phyloP scores from a whole-genome alignment of 2,329 filamentous ascomycete genomes.

The Aspergillus aculeatus region DNA sequence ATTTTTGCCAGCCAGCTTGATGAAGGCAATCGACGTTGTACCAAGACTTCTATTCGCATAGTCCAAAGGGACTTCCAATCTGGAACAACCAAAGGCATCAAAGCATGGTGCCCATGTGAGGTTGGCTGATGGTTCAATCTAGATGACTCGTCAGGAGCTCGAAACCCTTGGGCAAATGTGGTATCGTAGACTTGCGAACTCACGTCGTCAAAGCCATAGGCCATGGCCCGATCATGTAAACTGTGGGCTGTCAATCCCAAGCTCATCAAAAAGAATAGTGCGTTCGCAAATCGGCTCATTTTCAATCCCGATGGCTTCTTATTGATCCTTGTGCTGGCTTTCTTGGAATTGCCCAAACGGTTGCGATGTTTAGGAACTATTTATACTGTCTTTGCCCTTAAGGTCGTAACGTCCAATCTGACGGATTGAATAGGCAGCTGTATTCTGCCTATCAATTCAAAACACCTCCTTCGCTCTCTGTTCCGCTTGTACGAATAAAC shows the following conservation, averaged over 20 bases:
- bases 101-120: constrained; percentile 19
- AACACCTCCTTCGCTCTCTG: neutral
- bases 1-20: constrained; percentile 19
- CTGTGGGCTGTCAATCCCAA: constrained; percentile 5
- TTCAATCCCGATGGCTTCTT: neutral
- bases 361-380: constrained; percentile 6
- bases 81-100: constrained; percentile 14
- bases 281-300: constrained; percentile 3
- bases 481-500: constrained; percentile 11
- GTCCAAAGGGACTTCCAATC: constrained; percentile 16
- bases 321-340: constrained; percentile 1
- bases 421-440: neutral
- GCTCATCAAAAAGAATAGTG: constrained; percentile 2
- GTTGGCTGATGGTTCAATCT: constrained; percentile 17
- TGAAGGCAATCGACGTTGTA: constrained; percentile 18
- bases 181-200: neutral
- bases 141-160: constrained; percentile 9
- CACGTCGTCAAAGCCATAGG: constrained; percentile 9
- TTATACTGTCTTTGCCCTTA: constrained; percentile 2
- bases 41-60: constrained; percentile 14
- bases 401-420: neutral
- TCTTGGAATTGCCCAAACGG: neutral
- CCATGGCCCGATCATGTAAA: constrained; percentile 4
- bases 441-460: constrained; percentile 1
- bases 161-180: neutral